Evolutionary conservation across 495 filamentous ascomycete species (phyloP).

Genomic region (Viridothelium virens): DNA sequence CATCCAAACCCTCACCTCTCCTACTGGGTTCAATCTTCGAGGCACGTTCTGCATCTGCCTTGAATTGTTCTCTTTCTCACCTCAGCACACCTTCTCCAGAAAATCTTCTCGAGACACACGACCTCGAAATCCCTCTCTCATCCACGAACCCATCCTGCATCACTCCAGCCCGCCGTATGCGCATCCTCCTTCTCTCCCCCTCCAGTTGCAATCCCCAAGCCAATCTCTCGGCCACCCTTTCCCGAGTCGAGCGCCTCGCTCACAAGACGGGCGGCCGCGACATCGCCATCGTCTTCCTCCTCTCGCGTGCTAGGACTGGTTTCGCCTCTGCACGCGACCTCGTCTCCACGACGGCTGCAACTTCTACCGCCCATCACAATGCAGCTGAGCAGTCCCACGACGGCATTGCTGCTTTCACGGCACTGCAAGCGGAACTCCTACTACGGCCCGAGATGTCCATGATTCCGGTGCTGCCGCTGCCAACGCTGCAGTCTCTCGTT

Average conservation of each 20-base stretch:
- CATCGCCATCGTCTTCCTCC: slow-evolving; percentile 48
- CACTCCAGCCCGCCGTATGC: slow-evolving; percentile 31
- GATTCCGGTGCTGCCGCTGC: slow-evolving; percentile 54
- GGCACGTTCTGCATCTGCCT: slow-evolving; percentile 34
- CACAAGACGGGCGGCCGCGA: slow-evolving; percentile 37
- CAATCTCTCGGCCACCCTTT: slow-evolving; percentile 24
- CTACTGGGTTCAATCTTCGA: slow-evolving; percentile 38
- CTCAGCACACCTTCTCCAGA: slow-evolving; percentile 34
- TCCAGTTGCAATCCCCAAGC: slow-evolving; percentile 34
- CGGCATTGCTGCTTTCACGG: slow-evolving; percentile 65
- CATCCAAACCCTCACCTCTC: slow-evolving; percentile 38
- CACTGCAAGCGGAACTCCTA: slow-evolving; percentile 64
- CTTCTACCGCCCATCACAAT: too few relatives aligned
- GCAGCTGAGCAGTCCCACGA: slow-evolving; percentile 15
- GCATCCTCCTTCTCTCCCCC: slow-evolving; percentile 48
- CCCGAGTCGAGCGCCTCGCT: slow-evolving; percentile 45
- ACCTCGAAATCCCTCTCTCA: slow-evolving; percentile 44
- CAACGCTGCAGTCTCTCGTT: slow-evolving; percentile 13
- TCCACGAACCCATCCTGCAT: neutral
- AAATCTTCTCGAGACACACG: slow-evolving; percentile 43
- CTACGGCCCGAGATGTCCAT: slow-evolving; percentile 44
- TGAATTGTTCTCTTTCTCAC: neutral
- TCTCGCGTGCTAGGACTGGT: slow-evolving; percentile 22
- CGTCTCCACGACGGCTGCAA: slow-evolving; percentile 31
- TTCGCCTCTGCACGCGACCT: slow-evolving; percentile 27